Percentiles rank a stretch among this genome's conserved stretches.
phyloP scores from a whole-genome alignment of 2,329 filamentous ascomycete species.

The Alternaria sp. region DNA sequence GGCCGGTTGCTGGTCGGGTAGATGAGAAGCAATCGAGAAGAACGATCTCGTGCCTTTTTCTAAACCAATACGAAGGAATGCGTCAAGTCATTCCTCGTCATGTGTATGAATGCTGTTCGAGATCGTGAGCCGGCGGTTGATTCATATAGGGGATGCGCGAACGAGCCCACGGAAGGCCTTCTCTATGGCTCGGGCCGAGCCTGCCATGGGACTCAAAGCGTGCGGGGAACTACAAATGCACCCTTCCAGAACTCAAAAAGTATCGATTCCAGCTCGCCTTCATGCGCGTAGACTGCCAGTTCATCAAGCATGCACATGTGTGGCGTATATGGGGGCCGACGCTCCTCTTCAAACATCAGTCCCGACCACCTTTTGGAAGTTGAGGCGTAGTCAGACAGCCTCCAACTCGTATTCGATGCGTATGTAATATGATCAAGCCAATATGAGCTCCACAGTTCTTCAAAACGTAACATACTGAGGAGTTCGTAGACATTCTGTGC shows the following conservation, averaged over 20 bases:
- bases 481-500: no score
- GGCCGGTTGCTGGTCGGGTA: background rate
- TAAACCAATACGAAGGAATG: background rate
- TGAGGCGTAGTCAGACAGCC: background rate
- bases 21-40: background rate
- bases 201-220: background rate
- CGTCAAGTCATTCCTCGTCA: background rate
- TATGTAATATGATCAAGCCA: no score
- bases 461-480: no score
- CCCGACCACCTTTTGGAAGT: background rate
- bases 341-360: background rate
- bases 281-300: background rate
- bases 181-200: background rate
- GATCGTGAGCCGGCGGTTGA: background rate
- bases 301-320: background rate
- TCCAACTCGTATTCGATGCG: background rate
- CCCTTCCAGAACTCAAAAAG: no score
- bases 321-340: slow-evolving; percentile 3
- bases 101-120: background rate
- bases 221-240: background rate
- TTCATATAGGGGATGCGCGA: background rate
- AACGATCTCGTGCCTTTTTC: background rate
- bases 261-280: background rate
- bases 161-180: background rate
- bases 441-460: no score